A percentile compares a stretch with the other conserved stretches of the same genome.
Conservation (phyloP, 495 filamentous ascomycete genomes). For the Talaromyces proteolyticus region DNA sequence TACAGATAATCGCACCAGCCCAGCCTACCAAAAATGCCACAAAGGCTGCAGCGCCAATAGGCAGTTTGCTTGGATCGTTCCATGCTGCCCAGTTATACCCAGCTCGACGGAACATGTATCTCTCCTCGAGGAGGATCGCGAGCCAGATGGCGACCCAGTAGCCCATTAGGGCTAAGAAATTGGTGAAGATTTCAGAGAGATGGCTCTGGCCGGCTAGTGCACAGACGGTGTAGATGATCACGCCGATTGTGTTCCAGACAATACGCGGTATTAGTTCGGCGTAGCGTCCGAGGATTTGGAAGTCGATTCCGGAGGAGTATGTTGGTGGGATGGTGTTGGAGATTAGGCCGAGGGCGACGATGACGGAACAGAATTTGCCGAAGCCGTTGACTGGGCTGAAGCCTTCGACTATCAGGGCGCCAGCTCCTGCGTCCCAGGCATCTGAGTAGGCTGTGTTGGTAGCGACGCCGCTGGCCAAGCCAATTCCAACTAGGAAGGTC, state of each 20-base stretch:
- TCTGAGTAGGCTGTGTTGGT: slow-evolving; percentile 44
- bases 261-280: slow-evolving; percentile 52
- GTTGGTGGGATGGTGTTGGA: slow-evolving; percentile 65
- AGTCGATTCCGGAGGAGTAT: slow-evolving; percentile 65
- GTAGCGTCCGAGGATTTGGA: slow-evolving; percentile 57
- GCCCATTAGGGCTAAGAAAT: slow-evolving; percentile 69
- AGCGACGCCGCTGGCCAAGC: slow-evolving; percentile 57
- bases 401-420: slow-evolving; percentile 59
- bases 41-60: slow-evolving; percentile 56
- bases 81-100: slow-evolving; percentile 58
- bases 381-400: slow-evolving; percentile 58
- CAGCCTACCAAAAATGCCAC: slow-evolving; percentile 62
- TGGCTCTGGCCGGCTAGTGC: slow-evolving; percentile 57
- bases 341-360: slow-evolving; percentile 66
- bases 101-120: slow-evolving; percentile 53
- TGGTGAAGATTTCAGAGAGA: slow-evolving; percentile 60
- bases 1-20: slow-evolving; percentile 62
- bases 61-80: slow-evolving; percentile 53
- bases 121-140: slow-evolving; percentile 57
- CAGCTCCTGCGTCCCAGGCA: slow-evolving; percentile 45
- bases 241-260: slow-evolving; percentile 55
- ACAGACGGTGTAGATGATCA: slow-evolving; percentile 57
- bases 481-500: slow-evolving; percentile 60
- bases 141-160: slow-evolving; percentile 69
- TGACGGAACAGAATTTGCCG: slow-evolving; percentile 66